Base-by-base conservation (phyloP, 768 basidiomycete genomes). In the Kwoniella pini region DNA sequence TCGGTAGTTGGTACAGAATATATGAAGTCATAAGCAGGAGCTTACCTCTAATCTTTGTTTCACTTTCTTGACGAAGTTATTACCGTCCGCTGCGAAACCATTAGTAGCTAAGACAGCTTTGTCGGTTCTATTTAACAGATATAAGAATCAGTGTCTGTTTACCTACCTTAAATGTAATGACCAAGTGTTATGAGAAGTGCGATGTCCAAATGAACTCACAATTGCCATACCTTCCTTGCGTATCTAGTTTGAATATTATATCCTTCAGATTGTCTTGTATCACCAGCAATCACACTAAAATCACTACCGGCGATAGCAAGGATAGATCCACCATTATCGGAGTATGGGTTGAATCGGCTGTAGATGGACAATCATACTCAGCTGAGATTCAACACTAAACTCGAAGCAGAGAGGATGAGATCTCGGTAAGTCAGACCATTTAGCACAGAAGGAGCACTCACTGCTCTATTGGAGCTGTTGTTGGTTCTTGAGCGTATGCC, bases 161-260 rank as follows among this genome's bases (percentile, higher is more conserved):
- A n/a, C n/a, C n/a, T n/a, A n/a, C n/a, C n/a, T n/a, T n/a, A n/a
- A n/a, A n/a, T n/a, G n/a, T n/a, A 36, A 36, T 36, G 15, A 7
- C 15, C 33, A 7, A 36, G 15, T 7, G 7, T 36, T 36, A 7
- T 7, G 33, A 36, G 15, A 36, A 15, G 15, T 7, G 33, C 7
- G 33, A 36, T 7, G 15, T 15, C 7, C 7, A 36, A 36, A 15
- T 15, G 33, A 7, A 36, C 91, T 80, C 72, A 96, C 91, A 99
- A 80, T 81, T 85, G 84, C 81, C 93, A 96, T 60, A 97, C 92
- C 80, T 97, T 95, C 42, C 92, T 88, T 7, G 92, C 92, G 79
- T 96, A 97, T 78, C 95, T 84, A 61, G 95, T 96, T 83, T 99
- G 95, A 79, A 99, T 99, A 76, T 82, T 89, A 80, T 90, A 98